Evolutionary conservation across 495 filamentous ascomycete genomes (phyloP).

Genomic region (Chaetomium fimeti): DNA sequence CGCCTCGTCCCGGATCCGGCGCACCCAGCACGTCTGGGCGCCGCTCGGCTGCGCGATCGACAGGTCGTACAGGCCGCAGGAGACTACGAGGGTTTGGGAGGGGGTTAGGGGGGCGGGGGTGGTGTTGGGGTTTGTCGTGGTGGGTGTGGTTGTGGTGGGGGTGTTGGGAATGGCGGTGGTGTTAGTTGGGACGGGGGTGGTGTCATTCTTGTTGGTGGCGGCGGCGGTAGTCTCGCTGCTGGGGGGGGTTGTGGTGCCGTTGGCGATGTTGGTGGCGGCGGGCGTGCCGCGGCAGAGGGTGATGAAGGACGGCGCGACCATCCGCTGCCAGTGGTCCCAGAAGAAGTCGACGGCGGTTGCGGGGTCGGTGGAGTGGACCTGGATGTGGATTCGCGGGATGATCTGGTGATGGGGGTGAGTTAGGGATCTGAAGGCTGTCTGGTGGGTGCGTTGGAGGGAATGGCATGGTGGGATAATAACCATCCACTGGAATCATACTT

Average conservation of each 20-base stretch:
- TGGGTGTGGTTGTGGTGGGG: background rate
- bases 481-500: background rate
- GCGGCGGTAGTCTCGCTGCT: background rate
- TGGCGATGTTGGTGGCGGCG: background rate
- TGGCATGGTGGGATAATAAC: background rate
- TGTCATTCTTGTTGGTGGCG: background rate
- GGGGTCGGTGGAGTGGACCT: no score
- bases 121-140: background rate
- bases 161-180: no score
- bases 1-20: background rate
- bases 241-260: background rate
- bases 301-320: background rate
- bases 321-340: background rate
- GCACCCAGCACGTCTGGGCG: conserved; percentile 10
- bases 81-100: background rate
- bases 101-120: background rate
- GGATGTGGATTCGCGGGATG: background rate
- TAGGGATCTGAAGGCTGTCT: background rate
- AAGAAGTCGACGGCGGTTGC: background rate
- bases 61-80: conserved; percentile 8
- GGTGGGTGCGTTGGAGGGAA: background rate
- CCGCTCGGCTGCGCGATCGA: background rate
- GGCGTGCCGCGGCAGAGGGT: background rate
- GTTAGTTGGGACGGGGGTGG: background rate
- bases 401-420: background rate